phyloP scores from a whole-genome alignment of 345 rosid species.

The Rhizophora mangle region DNA sequence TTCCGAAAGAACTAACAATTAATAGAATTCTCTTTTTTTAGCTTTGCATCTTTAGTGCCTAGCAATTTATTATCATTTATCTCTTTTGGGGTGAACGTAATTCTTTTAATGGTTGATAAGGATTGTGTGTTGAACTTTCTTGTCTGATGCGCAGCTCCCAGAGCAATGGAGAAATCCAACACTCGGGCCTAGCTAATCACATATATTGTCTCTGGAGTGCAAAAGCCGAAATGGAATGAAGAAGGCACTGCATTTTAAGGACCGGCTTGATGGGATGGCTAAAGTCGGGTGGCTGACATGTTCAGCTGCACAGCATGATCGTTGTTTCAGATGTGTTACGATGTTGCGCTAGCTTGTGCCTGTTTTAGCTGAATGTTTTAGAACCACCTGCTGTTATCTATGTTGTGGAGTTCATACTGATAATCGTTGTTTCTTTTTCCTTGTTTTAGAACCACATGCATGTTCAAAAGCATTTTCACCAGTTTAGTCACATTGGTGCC shows the following conservation, averaged over 20 bases:
- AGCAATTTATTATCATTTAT: not conserved
- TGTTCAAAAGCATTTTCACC: too few species aligned
- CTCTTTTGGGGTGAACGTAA: not conserved
- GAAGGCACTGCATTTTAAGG: not conserved
- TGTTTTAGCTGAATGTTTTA: too few species aligned
- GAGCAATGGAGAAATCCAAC: conserved; percentile 23
- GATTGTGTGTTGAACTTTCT: not conserved
- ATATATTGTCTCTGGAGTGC: not conserved
- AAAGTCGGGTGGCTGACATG: not conserved
- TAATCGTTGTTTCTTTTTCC: too few species aligned
- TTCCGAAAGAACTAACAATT: not conserved
- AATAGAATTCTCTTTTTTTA: not conserved
- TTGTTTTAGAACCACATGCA: too few species aligned
- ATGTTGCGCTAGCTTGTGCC: too few species aligned
- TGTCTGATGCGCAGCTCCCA: conserved; percentile 9
- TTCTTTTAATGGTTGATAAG: too few species aligned
- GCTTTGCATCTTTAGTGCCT: not conserved
- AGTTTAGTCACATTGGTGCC: too few species aligned
- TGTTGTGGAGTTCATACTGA: too few species aligned
- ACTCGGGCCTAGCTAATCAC: conserved; percentile 1
- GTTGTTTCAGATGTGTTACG: too few species aligned
- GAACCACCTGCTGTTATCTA: too few species aligned
- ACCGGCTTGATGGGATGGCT: not conserved
- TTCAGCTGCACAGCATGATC: not conserved
- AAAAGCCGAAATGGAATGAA: not conserved